phyloP scores from a whole-genome alignment of 257 asterid genomes.

The Solanum clarkiae region DNA sequence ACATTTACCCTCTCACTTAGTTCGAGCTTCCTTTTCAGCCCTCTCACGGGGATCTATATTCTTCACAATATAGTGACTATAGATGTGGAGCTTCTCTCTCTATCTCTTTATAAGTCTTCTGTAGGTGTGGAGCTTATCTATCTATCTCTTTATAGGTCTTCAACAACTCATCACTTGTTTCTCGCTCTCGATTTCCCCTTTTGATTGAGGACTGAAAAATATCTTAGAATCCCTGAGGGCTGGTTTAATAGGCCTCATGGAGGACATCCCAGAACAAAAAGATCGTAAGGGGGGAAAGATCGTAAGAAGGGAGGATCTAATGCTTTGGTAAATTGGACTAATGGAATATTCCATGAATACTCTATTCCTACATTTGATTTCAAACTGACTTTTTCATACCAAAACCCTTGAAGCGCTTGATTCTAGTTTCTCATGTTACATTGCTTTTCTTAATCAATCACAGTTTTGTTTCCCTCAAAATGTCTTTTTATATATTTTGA shows the following conservation, averaged over 20 bases:
- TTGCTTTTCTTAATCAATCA: neutral
- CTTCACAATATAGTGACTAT: neutral
- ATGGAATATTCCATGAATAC: neutral
- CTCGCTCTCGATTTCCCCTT: neutral
- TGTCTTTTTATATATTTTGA: neutral
- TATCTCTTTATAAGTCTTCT: too few relatives aligned
- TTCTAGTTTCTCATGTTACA: neutral
- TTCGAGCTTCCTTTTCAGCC: too few relatives aligned
- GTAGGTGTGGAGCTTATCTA: neutral
- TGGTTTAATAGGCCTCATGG: neutral
- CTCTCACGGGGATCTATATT: too few relatives aligned
- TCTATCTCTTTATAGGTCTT: neutral
- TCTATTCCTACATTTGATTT: neutral
- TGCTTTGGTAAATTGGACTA: neutral
- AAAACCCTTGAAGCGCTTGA: neutral
- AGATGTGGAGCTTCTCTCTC: neutral
- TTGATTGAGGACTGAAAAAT: neutral
- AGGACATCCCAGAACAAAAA: neutral
- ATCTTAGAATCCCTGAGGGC: neutral
- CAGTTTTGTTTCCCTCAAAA: neutral
- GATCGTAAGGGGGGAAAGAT: neutral
- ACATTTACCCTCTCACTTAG: too few relatives aligned
- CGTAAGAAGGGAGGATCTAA: neutral
- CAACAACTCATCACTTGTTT: neutral
- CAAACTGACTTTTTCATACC: neutral